phyloP scores from a whole-genome alignment of 2,329 filamentous ascomycete genomes.

The Fusarium agapanthi region DNA sequence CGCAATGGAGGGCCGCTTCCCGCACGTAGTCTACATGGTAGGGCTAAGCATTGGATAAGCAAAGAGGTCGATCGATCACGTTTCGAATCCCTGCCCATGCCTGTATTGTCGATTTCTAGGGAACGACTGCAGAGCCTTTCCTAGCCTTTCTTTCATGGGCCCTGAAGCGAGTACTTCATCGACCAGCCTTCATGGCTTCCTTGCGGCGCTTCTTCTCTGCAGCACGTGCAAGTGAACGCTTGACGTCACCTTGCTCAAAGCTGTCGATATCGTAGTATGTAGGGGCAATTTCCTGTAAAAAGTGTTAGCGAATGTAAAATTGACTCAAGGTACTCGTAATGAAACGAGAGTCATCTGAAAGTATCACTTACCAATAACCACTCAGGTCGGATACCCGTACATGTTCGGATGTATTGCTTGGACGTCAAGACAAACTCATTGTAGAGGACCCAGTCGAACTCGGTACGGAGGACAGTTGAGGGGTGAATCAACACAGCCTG shows the following conservation, averaged over 20 bases:
- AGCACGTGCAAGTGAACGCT: conserved; percentile 68
- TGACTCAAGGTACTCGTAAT: neutral
- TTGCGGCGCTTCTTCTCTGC: conserved; percentile 69
- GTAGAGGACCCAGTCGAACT: conserved; percentile 97
- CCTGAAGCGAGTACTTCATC: conserved; percentile 43
- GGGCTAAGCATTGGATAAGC: conserved; percentile 21
- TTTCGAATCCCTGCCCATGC: conserved; percentile 8
- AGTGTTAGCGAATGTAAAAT: conserved; percentile 19
- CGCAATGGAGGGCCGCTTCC: conserved; percentile 20
- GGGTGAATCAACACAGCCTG: conserved; percentile 94
- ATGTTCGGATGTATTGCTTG: conserved; percentile 97
- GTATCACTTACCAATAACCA: conserved; percentile 80
- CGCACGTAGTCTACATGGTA: conserved; percentile 9
- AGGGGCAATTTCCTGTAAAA: conserved; percentile 83
- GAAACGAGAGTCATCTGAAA: neutral
- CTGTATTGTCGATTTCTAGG: neutral
- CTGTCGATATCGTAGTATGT: conserved; percentile 87
- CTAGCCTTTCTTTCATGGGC: conserved; percentile 2
- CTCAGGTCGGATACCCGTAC: conserved; percentile 90
- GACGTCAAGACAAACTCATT: conserved; percentile 98
- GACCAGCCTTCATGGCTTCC: conserved; percentile 62
- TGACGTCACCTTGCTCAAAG: conserved; percentile 89
- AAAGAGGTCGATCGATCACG: conserved; percentile 19
- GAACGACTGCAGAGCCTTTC: neutral
- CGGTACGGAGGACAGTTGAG: conserved; percentile 85